phyloP scores from a whole-genome alignment of 2,329 filamentous ascomycete genomes.

The Kalaharituber pfeilii region DNA sequence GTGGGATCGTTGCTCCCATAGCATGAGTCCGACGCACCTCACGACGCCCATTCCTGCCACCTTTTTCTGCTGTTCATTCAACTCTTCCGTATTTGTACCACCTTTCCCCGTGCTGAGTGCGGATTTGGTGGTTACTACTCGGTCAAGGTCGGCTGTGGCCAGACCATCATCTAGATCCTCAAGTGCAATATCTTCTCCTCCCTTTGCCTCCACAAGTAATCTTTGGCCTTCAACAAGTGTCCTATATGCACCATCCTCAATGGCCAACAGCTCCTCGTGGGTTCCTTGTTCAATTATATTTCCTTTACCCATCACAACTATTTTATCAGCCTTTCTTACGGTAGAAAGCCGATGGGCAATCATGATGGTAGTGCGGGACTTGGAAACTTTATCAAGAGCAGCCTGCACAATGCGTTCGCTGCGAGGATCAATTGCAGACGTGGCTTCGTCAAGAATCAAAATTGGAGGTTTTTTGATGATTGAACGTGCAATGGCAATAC shows the following conservation, averaged over 20 bases:
- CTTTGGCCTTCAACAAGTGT: constrained; percentile 48
- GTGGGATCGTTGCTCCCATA: constrained; percentile 38
- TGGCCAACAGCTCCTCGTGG: constrained; percentile 50
- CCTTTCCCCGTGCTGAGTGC: constrained; percentile 10
- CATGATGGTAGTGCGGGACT: constrained; percentile 53
- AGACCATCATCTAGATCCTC: constrained; percentile 14
- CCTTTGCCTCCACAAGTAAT: constrained; percentile 36
- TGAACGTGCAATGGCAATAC: constrained; percentile 56
- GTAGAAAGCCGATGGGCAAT: constrained; percentile 63
- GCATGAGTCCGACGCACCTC: constrained; percentile 38
- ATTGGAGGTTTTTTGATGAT: constrained; percentile 50
- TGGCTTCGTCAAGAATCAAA: constrained; percentile 60
- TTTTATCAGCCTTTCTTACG: constrained; percentile 60
- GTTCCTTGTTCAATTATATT: constrained; percentile 55
- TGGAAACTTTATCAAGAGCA: constrained; percentile 42
- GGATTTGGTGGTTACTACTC: constrained; percentile 6
- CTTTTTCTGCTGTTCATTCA: constrained; percentile 26
- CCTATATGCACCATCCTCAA: constrained; percentile 45
- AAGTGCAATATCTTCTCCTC: constrained; percentile 23
- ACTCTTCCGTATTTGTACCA: constrained; percentile 17
- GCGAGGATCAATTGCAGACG: constrained; percentile 43
- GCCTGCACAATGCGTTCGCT: constrained; percentile 40
- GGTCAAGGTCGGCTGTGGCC: constrained; percentile 5
- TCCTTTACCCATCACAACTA: constrained; percentile 58
- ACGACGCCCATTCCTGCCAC: constrained; percentile 27